Conservation (phyloP, 73 alveolate species). For the Paramecium octaurelia region DNA sequence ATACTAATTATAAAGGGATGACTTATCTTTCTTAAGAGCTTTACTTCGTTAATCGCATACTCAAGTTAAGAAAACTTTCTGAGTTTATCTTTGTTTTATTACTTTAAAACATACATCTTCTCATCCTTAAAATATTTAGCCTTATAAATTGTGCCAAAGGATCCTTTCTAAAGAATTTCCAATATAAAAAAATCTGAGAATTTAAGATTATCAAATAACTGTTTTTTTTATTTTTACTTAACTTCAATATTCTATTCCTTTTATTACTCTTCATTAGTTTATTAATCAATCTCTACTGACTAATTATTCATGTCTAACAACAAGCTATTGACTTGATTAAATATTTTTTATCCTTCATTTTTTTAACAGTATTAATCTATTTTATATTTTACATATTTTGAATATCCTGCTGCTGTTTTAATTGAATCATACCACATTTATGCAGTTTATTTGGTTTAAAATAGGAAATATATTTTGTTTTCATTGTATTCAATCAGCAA, state of each 20-base stretch:
- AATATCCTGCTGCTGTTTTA: neutral
- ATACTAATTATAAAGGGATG: constrained; percentile 46
- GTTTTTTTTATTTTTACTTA: neutral
- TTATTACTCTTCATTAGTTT: neutral
- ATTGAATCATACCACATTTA: neutral
- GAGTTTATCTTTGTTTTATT: constrained; percentile 17
- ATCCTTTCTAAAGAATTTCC: neutral
- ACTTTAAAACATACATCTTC: constrained; percentile 31
- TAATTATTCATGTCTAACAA: neutral
- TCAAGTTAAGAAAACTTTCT: neutral
- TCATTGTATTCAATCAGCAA: neutral
- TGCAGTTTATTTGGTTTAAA: neutral
- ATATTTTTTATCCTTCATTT: neutral
- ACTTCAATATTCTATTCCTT: neutral
- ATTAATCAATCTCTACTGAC: neutral
- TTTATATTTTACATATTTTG: neutral
- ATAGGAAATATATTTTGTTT: neutral
- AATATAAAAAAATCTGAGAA: neutral
- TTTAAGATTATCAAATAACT: neutral
- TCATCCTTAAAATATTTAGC: neutral
- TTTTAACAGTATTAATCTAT: neutral
- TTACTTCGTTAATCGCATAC: neutral
- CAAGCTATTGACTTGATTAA: neutral
- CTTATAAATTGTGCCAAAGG: neutral
- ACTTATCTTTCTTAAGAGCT: neutral